phyloP scores from a whole-genome alignment of 2,329 filamentous ascomycete species.

The Tolypocladium inflatum region DNA sequence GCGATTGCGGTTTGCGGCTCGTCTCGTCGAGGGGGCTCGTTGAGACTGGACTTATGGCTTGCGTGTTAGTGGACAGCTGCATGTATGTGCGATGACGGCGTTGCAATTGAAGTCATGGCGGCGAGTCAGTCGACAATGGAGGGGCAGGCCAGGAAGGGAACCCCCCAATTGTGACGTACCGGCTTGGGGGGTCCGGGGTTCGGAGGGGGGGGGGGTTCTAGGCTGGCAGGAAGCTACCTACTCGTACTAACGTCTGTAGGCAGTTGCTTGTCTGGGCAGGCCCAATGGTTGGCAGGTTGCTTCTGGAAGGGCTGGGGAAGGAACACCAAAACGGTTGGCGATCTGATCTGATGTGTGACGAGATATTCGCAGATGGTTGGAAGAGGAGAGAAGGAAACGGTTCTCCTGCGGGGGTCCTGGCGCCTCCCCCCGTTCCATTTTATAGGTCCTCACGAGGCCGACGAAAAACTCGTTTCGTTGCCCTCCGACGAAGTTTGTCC shows the following conservation, averaged over 20 bases:
- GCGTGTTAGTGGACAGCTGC: not conserved
- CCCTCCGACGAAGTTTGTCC: constrained; percentile 5
- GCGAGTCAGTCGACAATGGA: not conserved
- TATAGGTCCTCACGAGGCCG: constrained; percentile 1
- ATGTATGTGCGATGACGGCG: not conserved
- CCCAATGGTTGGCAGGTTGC: not conserved
- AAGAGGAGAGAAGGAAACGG: not conserved
- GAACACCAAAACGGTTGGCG: not conserved
- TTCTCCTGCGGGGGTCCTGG: constrained; percentile 1
- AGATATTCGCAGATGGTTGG: not conserved
- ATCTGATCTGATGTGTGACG: not conserved
- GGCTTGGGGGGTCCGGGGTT: not conserved
- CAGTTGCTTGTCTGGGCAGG: constrained; percentile 4
- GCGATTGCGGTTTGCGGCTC: not conserved
- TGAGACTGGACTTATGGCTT: not conserved
- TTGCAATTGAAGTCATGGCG: not conserved
- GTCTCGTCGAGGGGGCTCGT: not conserved
- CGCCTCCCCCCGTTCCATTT: constrained; percentile 2
- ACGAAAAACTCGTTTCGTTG: constrained; percentile 1
- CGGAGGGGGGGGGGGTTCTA: not conserved
- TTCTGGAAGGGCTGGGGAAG: constrained; percentile 2
- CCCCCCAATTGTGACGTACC: not conserved
- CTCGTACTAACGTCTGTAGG: not conserved
- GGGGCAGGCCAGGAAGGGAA: not conserved
- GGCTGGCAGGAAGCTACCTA: not conserved